These are phyloP conservation scores for Rhizopus microsporus DNA, from an alignment of 371 early-diverging fungal genomes.

Conservation along the genomic window DNA sequence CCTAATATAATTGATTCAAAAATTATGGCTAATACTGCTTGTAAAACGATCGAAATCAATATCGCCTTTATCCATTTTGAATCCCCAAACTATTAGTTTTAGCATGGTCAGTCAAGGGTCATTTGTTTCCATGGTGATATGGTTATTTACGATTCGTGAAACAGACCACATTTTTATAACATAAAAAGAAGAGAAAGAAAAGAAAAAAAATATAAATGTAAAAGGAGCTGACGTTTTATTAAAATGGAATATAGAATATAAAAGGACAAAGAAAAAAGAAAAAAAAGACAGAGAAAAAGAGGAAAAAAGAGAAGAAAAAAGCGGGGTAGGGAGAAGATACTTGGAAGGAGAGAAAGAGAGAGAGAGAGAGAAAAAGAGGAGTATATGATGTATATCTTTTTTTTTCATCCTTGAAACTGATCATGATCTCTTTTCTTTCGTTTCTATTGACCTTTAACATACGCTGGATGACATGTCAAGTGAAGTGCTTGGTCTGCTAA, in stretches of 20 bases:
- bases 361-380: constrained; percentile 9
- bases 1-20: constrained; percentile 47
- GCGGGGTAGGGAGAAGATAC: constrained; percentile 4
- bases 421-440: background rate
- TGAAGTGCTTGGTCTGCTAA: too few relatives aligned
- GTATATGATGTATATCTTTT: background rate
- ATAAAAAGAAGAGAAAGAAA: constrained; percentile 5
- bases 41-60: constrained; percentile 36
- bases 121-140: background rate
- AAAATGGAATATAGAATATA: constrained; percentile 1
- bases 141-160: constrained; percentile 43
- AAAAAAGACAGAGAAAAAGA: constrained; percentile 6
- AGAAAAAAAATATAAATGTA: constrained; percentile 8
- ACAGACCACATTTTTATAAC: constrained; percentile 38
- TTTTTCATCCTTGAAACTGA: background rate
- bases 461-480: too few relatives aligned
- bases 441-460: background rate
- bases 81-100: constrained; percentile 46
- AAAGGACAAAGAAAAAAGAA: constrained; percentile 1
- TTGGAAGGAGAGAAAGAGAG: constrained; percentile 3
- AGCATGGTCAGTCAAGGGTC: background rate
- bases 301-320: constrained; percentile 12
- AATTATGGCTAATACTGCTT: constrained; percentile 40
- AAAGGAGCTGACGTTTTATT: constrained; percentile 3
- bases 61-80: constrained; percentile 52